Conservation (phyloP, 164 flowering plant species). For the Houttuynia cordata region DNA sequence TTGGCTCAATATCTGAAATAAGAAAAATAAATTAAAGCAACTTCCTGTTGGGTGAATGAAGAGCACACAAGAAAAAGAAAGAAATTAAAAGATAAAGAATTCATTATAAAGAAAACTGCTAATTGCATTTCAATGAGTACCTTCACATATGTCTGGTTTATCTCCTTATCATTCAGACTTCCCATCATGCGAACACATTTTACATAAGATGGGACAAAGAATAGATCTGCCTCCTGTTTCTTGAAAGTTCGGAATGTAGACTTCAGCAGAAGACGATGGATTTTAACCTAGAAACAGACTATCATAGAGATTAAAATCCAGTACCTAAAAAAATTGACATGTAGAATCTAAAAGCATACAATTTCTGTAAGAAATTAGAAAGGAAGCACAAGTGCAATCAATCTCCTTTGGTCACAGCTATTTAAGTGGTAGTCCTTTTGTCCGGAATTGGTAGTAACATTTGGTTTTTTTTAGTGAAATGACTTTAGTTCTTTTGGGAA, state of each 20-base stretch:
- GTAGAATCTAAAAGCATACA: too few species aligned
- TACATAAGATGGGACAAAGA: constrained; percentile 84
- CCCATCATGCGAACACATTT: constrained; percentile 93
- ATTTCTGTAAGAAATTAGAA: not conserved
- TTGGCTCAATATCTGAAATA: constrained; percentile 70
- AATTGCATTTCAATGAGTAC: constrained; percentile 15
- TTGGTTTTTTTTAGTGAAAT: too few species aligned
- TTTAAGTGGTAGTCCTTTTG: too few species aligned
- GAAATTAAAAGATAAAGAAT: not conserved
- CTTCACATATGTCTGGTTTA: constrained; percentile 72
- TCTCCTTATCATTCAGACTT: constrained; percentile 83
- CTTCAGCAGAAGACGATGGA: constrained; percentile 46
- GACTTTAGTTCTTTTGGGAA: too few species aligned
- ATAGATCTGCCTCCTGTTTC: constrained; percentile 85
- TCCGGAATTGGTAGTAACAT: too few species aligned
- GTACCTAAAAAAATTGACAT: not conserved
- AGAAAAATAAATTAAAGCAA: too few species aligned
- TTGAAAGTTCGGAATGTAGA: constrained; percentile 59
- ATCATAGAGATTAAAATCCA: not conserved
- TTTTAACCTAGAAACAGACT: constrained; percentile 43
- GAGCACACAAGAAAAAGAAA: not conserved
- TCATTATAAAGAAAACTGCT: not conserved
- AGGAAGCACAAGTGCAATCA: not conserved
- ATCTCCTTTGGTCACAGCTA: not conserved
- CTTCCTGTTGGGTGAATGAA: not conserved